These are phyloP conservation scores for Coniferiporia weirii DNA, from an alignment of 1,284 basidiomycete species.

Conservation along the genomic window DNA sequence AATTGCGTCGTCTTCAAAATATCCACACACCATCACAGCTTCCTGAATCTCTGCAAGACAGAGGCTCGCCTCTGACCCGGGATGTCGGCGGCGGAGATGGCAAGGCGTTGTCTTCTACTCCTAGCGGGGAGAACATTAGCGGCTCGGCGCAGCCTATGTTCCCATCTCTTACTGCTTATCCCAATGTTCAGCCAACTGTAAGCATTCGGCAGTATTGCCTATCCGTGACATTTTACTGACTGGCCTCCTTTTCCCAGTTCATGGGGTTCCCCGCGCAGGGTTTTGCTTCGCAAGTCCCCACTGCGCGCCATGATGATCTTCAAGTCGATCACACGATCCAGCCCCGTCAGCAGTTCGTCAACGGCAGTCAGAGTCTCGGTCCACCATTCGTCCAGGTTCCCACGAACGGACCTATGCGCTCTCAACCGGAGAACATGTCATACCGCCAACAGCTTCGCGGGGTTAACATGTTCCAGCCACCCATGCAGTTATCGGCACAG, in stretches of 20 bases:
- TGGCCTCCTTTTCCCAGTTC: background rate
- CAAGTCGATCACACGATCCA: slow-evolving; percentile 53
- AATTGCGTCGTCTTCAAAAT: slow-evolving; percentile 68
- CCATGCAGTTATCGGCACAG: slow-evolving; percentile 54
- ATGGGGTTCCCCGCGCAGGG: slow-evolving; percentile 23
- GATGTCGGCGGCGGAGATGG: slow-evolving; percentile 13
- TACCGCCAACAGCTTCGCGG: slow-evolving; percentile 45
- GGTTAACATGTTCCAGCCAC: slow-evolving; percentile 19
- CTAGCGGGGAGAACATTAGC: slow-evolving; percentile 40
- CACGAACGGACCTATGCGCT: slow-evolving; percentile 27
- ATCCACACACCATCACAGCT: slow-evolving; percentile 25
- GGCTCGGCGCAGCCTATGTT: slow-evolving; percentile 57
- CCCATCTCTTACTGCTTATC: slow-evolving; percentile 51
- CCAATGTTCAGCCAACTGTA: slow-evolving; percentile 30
- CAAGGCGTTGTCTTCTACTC: slow-evolving; percentile 39
- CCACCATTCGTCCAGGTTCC: slow-evolving; percentile 28
- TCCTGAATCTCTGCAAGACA: slow-evolving; percentile 17
- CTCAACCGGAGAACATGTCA: slow-evolving; percentile 43
- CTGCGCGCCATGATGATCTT: slow-evolving; percentile 45
- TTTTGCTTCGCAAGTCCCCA: slow-evolving; percentile 24
- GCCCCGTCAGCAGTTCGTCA: slow-evolving; percentile 37
- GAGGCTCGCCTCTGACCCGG: slow-evolving; percentile 12
- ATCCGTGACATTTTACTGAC: background rate
- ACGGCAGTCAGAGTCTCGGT: slow-evolving; percentile 4
- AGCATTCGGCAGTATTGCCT: background rate